Conservation (phyloP, 345 rosid genomes). For the Lepidium africanum region DNA sequence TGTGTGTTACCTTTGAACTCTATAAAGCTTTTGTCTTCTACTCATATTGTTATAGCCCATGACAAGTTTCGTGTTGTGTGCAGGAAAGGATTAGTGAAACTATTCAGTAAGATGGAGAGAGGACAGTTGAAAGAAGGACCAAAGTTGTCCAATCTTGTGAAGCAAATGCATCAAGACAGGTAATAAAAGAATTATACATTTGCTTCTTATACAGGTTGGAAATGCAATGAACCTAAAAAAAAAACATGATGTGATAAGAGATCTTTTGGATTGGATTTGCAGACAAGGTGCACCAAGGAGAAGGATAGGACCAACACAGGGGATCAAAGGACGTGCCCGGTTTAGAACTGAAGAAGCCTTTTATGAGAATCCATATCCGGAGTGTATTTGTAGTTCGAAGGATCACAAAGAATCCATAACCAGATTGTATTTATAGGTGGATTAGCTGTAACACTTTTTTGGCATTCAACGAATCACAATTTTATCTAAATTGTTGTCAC, state of each 20-base stretch:
- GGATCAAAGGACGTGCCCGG: slow-evolving; percentile 75
- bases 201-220: background rate
- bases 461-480: background rate
- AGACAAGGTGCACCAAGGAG: slow-evolving; percentile 89
- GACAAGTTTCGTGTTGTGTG: slow-evolving; percentile 1
- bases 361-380: slow-evolving; percentile 83
- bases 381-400: slow-evolving; percentile 67
- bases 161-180: slow-evolving; percentile 67
- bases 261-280: slow-evolving; percentile 2
- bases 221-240: background rate
- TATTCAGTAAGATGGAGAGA: slow-evolving; percentile 59
- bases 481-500: background rate
- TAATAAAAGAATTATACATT: slow-evolving; percentile 8
- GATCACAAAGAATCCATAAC: slow-evolving; percentile 2
- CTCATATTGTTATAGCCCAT: background rate
- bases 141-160: slow-evolving; percentile 41
- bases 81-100: slow-evolving; percentile 73
- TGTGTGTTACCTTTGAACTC: background rate
- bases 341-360: slow-evolving; percentile 86
- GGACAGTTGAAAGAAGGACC: slow-evolving; percentile 46
- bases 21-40: background rate
- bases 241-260: background rate
- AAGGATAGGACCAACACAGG: slow-evolving; percentile 55
- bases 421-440: background rate
- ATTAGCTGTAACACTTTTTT: background rate